Base-by-base conservation (phyloP, 192 early-diverging fungal genomes). In the Linnemannia exigua region DNA sequence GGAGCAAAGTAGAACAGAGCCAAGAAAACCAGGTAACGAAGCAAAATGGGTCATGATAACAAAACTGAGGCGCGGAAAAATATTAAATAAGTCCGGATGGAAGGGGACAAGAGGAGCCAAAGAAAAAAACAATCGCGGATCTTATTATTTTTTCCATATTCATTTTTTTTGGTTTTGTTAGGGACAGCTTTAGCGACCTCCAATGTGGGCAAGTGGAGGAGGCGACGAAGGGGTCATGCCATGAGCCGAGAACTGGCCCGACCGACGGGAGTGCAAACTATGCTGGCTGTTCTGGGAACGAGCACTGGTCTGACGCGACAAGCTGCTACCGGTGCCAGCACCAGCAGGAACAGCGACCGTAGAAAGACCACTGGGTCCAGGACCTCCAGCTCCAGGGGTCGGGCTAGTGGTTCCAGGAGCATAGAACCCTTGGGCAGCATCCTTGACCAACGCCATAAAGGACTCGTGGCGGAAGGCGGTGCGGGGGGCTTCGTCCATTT, bases 381-480 rank as follows among this genome's bases (percentile, higher is more conserved):
- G 51, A 5, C 58, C 44, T 22, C 75, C 74, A 41, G 79, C 1
- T 15, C n/a, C 54, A 52, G 75, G 68, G 28, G 44, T 36, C 28
- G 68, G 68, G 37, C 37, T 19, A 4, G 38, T 52, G 2, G 84
- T 86, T 41, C 84, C 84, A n/a, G 84, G 84, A 7, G 84, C 84
- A 67, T 86, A 86, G 66, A 86, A 86, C 19, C 84, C 84, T 22
- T 79, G 74, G 6, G 84, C 84, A 1, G 84, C 84, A 67, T 86
- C 84, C 78, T 86, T 86, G 36, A 86, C 84, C 58, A 86, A 63
- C 16, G 70, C 84, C 84, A 86, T 86, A 41, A 86, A 86, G 25
- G 84, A 86, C 70, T 79, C 84, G 54, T 86, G 84, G 37, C 84
- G 74, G 78, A 86, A 86, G 9, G 84, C 84, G 1, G 84, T 86